Evolutionary conservation across 371 early-diverging fungal species (phyloP), one percentile per base, ranked within the genome.

Genomic region (Sporodiniella umbellata): DNA sequence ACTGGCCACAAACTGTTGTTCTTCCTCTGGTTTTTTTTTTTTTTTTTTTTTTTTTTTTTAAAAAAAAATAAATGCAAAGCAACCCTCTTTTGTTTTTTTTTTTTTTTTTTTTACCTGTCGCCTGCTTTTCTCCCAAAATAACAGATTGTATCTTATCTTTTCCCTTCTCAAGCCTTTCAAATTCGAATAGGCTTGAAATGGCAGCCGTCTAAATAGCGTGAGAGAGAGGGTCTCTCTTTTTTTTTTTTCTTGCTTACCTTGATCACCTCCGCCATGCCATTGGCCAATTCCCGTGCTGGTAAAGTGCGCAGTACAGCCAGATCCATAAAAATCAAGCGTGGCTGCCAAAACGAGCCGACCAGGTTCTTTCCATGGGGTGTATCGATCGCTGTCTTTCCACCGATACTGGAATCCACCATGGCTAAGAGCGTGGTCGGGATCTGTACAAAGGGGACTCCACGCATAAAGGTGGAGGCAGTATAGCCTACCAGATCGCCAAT

Each of bases 201-300:
- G 94, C 93, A 2, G 95, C 95, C 0, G 94, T 94, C 80, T 64
- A 50, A 3, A 44, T 12, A 40, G 15, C 24, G 42, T 15, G 3
- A 26, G 14, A n/a, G n/a, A n/a, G n/a, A n/a, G n/a, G n/a, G n/a
- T n/a, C n/a, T n/a, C n/a, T n/a, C n/a, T n/a, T n/a, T n/a, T n/a
- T n/a, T n/a, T n/a, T n/a, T n/a, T n/a, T n/a, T n/a, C n/a, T n/a
- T n/a, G n/a, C n/a, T 42, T 58, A 68, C 68, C 58, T 96, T 96
- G 65, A 96, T 90, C 15, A 96, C 90, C 70, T 96, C 97, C 5
- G 94, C 97, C 89, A 96, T 88, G 8, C 97, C 97, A 68, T 95
- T 95, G 5, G 85, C 78, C 61, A 95, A 89, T 68, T 96, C 94
- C 43, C 97, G 80, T 40, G 75, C 72, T 0, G 96, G 95, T 49